Evolutionary conservation across 2,329 filamentous ascomycete species (phyloP).

Genomic region (Nemania sp.): DNA sequence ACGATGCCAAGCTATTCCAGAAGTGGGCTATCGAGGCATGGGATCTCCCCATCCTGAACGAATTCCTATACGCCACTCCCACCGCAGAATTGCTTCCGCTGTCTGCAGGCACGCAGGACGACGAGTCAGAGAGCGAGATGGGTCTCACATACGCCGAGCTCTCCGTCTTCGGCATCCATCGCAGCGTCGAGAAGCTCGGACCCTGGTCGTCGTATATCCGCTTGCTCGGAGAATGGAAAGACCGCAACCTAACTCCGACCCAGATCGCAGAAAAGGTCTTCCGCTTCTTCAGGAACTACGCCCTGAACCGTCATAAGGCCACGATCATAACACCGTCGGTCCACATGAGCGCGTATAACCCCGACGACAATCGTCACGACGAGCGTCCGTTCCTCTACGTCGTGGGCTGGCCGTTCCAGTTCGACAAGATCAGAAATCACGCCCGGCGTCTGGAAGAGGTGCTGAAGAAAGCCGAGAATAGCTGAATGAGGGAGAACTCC

Average conservation of each 20-base stretch:
- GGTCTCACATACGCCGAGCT: constrained; percentile 8
- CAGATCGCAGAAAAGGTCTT: constrained; percentile 16
- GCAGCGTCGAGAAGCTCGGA: constrained; percentile 6
- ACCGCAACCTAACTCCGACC: not conserved
- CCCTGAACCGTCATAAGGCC: not conserved
- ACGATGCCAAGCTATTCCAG: not conserved
- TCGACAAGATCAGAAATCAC: not conserved
- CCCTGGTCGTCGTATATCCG: constrained; percentile 8
- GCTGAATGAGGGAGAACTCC: no score
- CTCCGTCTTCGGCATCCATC: constrained; percentile 8
- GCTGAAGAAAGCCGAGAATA: not conserved
- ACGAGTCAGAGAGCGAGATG: constrained; percentile 10
- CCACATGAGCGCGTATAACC: not conserved
- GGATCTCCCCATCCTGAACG: not conserved
- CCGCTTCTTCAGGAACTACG: constrained; percentile 4
- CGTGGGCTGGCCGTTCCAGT: not conserved
- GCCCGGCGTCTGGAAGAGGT: not conserved
- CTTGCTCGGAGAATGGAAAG: constrained; percentile 5
- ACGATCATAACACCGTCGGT: not conserved
- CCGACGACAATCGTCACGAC: constrained; percentile 25
- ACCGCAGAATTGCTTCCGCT: constrained; percentile 22
- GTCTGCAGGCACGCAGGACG: constrained; percentile 21
- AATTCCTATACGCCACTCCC: constrained; percentile 19
- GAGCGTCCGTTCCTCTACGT: constrained; percentile 9
- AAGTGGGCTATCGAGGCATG: not conserved